These are phyloP conservation scores for Xerocomellus amylosporus DNA, from an alignment of 768 basidiomycete species.

Conservation along the genomic window DNA sequence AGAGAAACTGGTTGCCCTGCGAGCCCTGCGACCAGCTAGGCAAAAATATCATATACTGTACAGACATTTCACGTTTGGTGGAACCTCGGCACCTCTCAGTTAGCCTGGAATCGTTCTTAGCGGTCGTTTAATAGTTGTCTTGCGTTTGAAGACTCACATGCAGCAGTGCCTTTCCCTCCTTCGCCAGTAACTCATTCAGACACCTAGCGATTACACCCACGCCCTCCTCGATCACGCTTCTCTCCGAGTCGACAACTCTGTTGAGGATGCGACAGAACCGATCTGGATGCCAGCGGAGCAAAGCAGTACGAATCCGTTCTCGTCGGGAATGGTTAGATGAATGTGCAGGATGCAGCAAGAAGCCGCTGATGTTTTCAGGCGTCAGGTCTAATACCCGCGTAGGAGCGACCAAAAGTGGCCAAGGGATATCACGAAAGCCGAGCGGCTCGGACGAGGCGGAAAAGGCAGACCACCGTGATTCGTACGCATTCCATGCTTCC, in stretches of 20 bases:
- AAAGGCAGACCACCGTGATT: slow-evolving; percentile 60
- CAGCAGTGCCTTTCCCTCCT: slow-evolving; percentile 25
- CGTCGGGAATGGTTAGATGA: slow-evolving; percentile 56
- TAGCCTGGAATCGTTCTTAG: slow-evolving; percentile 15
- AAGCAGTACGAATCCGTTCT: slow-evolving; percentile 63
- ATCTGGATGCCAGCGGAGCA: slow-evolving; percentile 82
- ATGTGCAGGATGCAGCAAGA: slow-evolving; percentile 66
- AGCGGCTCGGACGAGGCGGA: slow-evolving; percentile 45
- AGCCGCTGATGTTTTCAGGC: slow-evolving; percentile 49
- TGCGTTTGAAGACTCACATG: slow-evolving; percentile 16
- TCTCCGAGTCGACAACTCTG: slow-evolving; percentile 54
- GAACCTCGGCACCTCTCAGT: slow-evolving; percentile 10
- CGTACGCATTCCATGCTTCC: slow-evolving; percentile 63
- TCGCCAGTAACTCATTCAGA: slow-evolving; percentile 62
- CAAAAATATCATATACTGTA: neutral
- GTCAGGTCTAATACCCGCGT: slow-evolving; percentile 47
- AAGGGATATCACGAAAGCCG: slow-evolving; percentile 64
- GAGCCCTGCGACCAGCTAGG: neutral
- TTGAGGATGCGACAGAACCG: slow-evolving; percentile 58
- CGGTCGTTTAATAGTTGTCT: neutral
- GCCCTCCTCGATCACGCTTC: slow-evolving; percentile 51
- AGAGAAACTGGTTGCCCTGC: slow-evolving; percentile 10
- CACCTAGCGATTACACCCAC: slow-evolving; percentile 65
- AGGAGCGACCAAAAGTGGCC: slow-evolving; percentile 57
- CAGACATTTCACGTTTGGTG: neutral